phyloP scores from a whole-genome alignment of 441 rosid species.

The Hura crepitans region DNA sequence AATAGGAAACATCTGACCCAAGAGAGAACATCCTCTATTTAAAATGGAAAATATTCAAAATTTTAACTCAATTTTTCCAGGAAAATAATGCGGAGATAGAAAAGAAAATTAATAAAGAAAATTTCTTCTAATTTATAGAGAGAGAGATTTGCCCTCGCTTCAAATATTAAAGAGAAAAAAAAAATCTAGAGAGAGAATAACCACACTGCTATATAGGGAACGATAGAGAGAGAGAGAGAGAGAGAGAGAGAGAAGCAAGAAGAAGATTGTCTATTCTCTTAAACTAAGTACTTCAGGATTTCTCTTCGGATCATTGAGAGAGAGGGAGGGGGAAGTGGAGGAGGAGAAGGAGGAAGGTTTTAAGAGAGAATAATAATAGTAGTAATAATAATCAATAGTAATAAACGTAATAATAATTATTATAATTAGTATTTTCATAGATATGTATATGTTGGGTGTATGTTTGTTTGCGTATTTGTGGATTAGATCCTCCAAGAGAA shows the following conservation, averaged over 20 bases:
- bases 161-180: slow-evolving; percentile 1
- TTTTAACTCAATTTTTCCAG: slow-evolving; percentile 16
- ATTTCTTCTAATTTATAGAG: slow-evolving; percentile 7
- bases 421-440: slow-evolving; percentile 6
- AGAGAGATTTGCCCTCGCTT: slow-evolving; percentile 23
- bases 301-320: slow-evolving; percentile 29
- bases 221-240: slow-evolving; percentile 12
- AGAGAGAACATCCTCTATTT: slow-evolving; percentile 5
- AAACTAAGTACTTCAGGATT: slow-evolving; percentile 15
- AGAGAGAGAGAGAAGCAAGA: slow-evolving; percentile 10
- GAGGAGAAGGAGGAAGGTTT: not conserved
- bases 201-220: not conserved
- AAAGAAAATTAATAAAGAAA: not conserved
- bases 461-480: slow-evolving; percentile 15
- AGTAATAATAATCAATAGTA: not conserved
- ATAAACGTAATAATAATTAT: not conserved
- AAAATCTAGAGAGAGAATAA: slow-evolving; percentile 24
- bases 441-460: slow-evolving; percentile 2
- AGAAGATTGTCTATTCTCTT: slow-evolving; percentile 11
- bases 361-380: slow-evolving; percentile 2
- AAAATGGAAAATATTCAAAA: not conserved
- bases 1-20: not conserved
- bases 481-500: slow-evolving; percentile 27
- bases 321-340: not conserved
- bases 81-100: slow-evolving; percentile 21